phyloP scores from a whole-genome alignment of 164 flowering plant genomes.

The Dillenia turbinata region DNA sequence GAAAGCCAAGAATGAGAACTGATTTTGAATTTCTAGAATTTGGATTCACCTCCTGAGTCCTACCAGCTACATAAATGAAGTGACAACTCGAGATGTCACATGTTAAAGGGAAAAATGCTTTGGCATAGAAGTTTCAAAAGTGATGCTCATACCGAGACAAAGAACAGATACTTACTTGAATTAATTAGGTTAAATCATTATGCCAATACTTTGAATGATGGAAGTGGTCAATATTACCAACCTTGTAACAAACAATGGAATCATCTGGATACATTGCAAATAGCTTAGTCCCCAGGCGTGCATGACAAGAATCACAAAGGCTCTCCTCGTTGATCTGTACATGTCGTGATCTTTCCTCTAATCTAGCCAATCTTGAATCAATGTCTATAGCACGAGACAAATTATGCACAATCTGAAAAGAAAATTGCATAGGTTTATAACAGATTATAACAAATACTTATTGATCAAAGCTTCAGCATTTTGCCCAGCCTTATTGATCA shows the following conservation, averaged over 20 bases:
- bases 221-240: constrained; percentile 22
- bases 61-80: too few species aligned
- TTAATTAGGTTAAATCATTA: not conserved
- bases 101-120: too few species aligned
- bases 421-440: not conserved
- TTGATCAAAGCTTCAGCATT: too few species aligned
- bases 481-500: too few species aligned
- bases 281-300: constrained; percentile 93
- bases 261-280: constrained; percentile 99
- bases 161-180: not conserved
- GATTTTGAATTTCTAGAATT: too few species aligned
- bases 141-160: too few species aligned
- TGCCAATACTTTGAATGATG: too few species aligned
- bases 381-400: constrained; percentile 71
- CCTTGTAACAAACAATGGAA: constrained; percentile 95
- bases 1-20: too few species aligned
- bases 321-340: constrained; percentile 96
- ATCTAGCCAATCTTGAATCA: constrained; percentile 72
- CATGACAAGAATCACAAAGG: constrained; percentile 92
- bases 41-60: too few species aligned
- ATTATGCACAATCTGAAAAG: constrained; percentile 70
- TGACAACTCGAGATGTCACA: too few species aligned
- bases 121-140: too few species aligned
- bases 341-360: constrained; percentile 88
- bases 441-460: too few species aligned